Evolutionary conservation across 148 eudicot species (phyloP), one percentile per base, ranked within the genome.

Genomic region (Persicaria maculosa): DNA sequence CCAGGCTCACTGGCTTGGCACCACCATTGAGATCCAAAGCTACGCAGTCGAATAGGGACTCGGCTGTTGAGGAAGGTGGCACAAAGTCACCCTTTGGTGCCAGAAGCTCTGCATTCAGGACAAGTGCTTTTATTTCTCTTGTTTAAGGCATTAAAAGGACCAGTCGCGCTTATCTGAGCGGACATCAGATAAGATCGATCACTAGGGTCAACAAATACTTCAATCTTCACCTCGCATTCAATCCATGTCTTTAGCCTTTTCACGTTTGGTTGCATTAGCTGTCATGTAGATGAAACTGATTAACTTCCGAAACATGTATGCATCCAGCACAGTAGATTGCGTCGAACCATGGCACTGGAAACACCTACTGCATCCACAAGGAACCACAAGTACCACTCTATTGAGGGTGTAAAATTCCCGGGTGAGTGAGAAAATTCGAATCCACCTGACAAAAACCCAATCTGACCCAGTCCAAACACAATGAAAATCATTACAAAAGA

Each of bases 81-180:
- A 31, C 40, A 31, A 31, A 31, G 40, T 31, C 40, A 31, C 40
- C 40, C 40, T 31, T 31, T 31, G 40, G 40, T 31, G 40, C 40
- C 40, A 25, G 67, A 59, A 40, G 25, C 25, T 59, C 67, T 59
- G 67, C 67, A 22, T 59, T 59, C 12, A 59, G 40, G 25, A 59
- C 40, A 59, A 59, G 43, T 64, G 69, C 69, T 64, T 64, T 64
- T n/a, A 64, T 64, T n/a, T 64, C 46, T 36, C 69, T 12, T 64
- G 69, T 36, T 64, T 36, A 14, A 36, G 1, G 55, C 1, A 4
- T 52, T 31, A 31, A 31, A 2, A 31, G 40, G 40, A 15, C 55
- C 55, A 52, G 55, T 52, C n/a, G 11, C 16, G 5, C 55, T 52
- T 4, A 52, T 12, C 16, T 2, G 40, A 52, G 54, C 31, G 20